These are phyloP conservation scores for Rosa rugosa DNA, from an alignment of 306 rosid species.

Conservation along the genomic window DNA sequence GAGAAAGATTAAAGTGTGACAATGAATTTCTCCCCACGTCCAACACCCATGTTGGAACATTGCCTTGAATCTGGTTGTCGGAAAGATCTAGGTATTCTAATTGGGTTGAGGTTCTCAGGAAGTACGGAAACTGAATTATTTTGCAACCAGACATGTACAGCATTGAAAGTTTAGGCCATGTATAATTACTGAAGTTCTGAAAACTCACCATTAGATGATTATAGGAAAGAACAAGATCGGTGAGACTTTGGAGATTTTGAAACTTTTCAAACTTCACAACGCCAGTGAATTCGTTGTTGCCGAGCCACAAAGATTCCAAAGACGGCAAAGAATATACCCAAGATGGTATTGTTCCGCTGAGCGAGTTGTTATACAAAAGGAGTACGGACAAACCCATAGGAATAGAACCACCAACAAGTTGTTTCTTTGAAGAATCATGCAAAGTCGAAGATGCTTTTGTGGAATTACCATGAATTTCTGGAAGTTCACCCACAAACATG, in stretches of 20 bases:
- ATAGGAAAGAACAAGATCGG: not conserved
- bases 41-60: constrained; percentile 3
- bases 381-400: not conserved
- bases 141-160: not conserved
- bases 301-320: not conserved
- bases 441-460: not conserved
- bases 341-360: constrained; percentile 19
- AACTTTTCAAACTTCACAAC: not conserved
- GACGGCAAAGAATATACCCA: constrained; percentile 15
- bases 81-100: not conserved
- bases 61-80: not conserved
- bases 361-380: not conserved
- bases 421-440: not conserved
- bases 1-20: not conserved
- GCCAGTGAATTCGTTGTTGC: constrained; percentile 8
- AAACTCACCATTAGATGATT: not conserved
- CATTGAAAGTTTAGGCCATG: not conserved
- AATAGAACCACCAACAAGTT: not conserved
- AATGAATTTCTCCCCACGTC: not conserved
- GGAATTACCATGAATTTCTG: not conserved
- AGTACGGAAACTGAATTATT: constrained; percentile 1
- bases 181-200: not conserved
- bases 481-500: constrained; percentile 16
- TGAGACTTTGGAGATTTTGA: not conserved
- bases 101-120: not conserved